phyloP scores from a whole-genome alignment of 1,284 basidiomycete genomes.

The Ustilago vetiveriae region DNA sequence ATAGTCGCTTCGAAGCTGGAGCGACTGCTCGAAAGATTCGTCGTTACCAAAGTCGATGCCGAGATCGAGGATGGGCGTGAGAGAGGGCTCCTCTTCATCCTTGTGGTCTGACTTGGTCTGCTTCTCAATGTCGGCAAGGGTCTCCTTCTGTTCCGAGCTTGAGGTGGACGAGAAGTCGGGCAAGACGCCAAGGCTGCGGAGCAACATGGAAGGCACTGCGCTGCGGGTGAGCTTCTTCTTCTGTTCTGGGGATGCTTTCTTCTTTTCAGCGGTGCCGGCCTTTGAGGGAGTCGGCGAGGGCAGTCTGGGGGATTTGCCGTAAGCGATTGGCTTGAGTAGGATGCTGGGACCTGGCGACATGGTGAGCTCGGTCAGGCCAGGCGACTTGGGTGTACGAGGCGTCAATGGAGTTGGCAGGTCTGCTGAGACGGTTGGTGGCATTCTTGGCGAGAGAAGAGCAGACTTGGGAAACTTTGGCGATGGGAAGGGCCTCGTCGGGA shows the following conservation, averaged over 20 bases:
- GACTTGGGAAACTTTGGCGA: slow-evolving; percentile 36
- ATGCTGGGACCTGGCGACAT: slow-evolving; percentile 47
- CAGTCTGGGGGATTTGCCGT: slow-evolving; percentile 36
- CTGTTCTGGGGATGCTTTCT: slow-evolving; percentile 12
- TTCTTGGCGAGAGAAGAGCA: slow-evolving; percentile 36
- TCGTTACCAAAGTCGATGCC: slow-evolving; percentile 44
- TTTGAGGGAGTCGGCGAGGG: slow-evolving; percentile 18
- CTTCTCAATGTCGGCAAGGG: slow-evolving; percentile 4
- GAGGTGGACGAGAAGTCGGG: slow-evolving; percentile 17
- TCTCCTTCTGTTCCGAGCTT: slow-evolving; percentile 11
- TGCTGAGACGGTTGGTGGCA: slow-evolving; percentile 25
- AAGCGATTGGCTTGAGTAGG: slow-evolving; percentile 33
- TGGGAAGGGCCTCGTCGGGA: slow-evolving; percentile 9
- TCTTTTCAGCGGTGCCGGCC: slow-evolving; percentile 1
- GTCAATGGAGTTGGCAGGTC: slow-evolving; percentile 11
- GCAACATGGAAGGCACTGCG: slow-evolving; percentile 45
- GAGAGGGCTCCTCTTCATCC: slow-evolving; percentile 32
- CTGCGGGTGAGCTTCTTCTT: slow-evolving; percentile 41
- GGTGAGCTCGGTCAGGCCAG: slow-evolving; percentile 41
- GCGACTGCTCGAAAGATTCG: slow-evolving; percentile 25
- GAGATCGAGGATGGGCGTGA: slow-evolving; percentile 51
- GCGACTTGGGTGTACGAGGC: slow-evolving; percentile 28
- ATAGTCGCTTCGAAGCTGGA: slow-evolving; percentile 32
- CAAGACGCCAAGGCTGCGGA: slow-evolving; percentile 46
- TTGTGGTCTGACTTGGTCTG: slow-evolving; percentile 2